Evolutionary conservation across 345 rosid species (phyloP).

Genomic region (Eucalyptus camaldulensis): DNA sequence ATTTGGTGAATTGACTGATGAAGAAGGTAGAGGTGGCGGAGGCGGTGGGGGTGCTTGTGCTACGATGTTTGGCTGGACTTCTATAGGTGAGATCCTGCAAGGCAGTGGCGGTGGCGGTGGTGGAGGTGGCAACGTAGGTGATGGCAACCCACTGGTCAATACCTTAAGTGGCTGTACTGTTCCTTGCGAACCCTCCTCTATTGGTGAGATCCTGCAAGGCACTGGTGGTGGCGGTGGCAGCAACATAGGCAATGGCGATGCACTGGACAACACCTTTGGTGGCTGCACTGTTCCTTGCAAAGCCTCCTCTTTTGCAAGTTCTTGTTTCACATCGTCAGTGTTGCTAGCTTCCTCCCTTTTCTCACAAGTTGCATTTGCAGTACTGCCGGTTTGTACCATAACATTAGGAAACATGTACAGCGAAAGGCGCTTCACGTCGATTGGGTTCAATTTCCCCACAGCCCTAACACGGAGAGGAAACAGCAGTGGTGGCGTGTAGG

Average conservation of each 20-base stretch:
- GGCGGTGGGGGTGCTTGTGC: background rate
- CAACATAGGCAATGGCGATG: background rate
- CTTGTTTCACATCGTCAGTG: background rate
- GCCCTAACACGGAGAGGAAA: constrained; percentile 48
- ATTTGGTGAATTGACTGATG: background rate
- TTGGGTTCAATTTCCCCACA: constrained; percentile 58
- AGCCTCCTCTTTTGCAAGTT: background rate
- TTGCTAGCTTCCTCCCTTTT: background rate
- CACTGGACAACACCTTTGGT: background rate
- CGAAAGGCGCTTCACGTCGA: constrained; percentile 45
- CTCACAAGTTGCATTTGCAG: background rate
- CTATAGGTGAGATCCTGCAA: background rate
- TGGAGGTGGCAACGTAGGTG: background rate
- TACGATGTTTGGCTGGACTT: background rate
- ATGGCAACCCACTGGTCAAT: background rate
- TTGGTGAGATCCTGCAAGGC: background rate
- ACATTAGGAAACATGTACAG: background rate
- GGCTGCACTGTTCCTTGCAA: background rate
- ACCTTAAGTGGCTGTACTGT: background rate
- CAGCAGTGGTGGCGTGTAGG: constrained; percentile 17
- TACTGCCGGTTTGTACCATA: background rate
- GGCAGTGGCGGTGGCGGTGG: background rate
- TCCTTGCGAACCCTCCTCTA: background rate
- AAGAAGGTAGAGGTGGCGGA: background rate
- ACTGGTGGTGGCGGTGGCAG: background rate